Evolutionary conservation across 192 early-diverging fungal genomes (phyloP), one percentile per base, ranked within the genome.

Genomic region (Backusella tarrabulga): DNA sequence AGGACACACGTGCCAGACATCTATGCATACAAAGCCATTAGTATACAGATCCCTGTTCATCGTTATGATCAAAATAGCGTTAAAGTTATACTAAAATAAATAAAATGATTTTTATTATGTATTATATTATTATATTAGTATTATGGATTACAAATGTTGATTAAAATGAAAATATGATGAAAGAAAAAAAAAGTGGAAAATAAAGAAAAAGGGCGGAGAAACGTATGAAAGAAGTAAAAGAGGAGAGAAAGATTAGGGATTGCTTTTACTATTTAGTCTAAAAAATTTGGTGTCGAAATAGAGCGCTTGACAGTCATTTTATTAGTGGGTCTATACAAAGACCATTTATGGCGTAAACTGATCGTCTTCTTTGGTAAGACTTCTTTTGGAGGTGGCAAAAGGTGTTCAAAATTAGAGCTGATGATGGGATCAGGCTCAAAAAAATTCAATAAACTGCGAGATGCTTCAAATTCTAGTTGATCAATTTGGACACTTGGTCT

Each of bases 81-180:
- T 8, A 63, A 63, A 12, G 17, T 50, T 26, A 63, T 63, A 63
- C 56, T 29, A 63, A 63, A 32, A 63, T 63, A 63, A 63, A 63
- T 29, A 63, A 63, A 63, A 63, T 26, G 21, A 14, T 63, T 32
- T 63, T 29, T 63, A 63, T 63, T 63, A 32, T 63, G 29, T 63
- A 63, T 63, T 63, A 63, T 63, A 63, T 23, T 29, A 63, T 63
- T 63, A 63, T 63, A 63, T 63, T 63, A 63, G 56, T 29, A 63
- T 23, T 63, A 63, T 63, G 56, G 56, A 63, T 63, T 63, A 63
- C 56, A 63, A 63, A 63, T 63, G 26, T 63, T 63, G 21, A 63
- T 29, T 60, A 60, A 50, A 50, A 50, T 44, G 14, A 44, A 15
- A 50, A 0, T 50, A n/a, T 0, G 56, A 60, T 60, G 56, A 29